These are phyloP conservation scores for Miscanthus sacchariflorus DNA, from an alignment of 202 grass and related monocot genomes.

Conservation along the genomic window DNA sequence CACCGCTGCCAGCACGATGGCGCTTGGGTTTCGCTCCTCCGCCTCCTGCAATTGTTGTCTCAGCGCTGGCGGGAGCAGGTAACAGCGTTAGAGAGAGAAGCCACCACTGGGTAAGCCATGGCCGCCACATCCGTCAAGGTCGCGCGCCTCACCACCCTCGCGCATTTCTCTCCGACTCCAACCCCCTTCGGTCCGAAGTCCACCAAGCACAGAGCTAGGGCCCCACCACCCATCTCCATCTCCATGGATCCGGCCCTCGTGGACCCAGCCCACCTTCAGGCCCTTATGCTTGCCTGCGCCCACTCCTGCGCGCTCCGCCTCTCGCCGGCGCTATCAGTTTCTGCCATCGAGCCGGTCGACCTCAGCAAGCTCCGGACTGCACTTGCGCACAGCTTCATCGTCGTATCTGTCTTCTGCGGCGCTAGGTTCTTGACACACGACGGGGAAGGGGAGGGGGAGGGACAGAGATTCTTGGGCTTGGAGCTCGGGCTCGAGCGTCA, in stretches of 20 bases:
- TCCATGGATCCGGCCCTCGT: conserved; percentile 68
- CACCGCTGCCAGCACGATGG: too few species aligned
- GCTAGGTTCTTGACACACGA: conserved; percentile 50
- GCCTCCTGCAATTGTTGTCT: too few species aligned
- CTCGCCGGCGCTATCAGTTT: conserved; percentile 40
- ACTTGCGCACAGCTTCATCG: conserved; percentile 68
- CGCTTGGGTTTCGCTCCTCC: too few species aligned
- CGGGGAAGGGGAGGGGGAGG: background rate
- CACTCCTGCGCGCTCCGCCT: conserved; percentile 73
- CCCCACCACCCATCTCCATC: conserved; percentile 71
- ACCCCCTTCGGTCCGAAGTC: conserved; percentile 22
- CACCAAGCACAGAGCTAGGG: conserved; percentile 23
- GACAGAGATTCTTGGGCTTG: conserved; percentile 38
- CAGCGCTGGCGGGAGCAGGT: too few species aligned
- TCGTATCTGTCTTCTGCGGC: conserved; percentile 80
- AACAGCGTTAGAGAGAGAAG: too few species aligned
- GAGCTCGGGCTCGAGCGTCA: conserved; percentile 34
- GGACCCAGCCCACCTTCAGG: conserved; percentile 72
- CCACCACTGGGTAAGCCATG: conserved; percentile 22
- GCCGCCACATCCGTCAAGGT: conserved; percentile 44
- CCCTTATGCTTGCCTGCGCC: conserved; percentile 67
- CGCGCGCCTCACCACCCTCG: conserved; percentile 46
- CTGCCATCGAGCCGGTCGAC: conserved; percentile 51
- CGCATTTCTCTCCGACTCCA: conserved; percentile 45
- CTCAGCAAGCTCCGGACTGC: conserved; percentile 66